Conservation (phyloP, 2,329 filamentous ascomycete genomes). For the Fusarium marasasianum region DNA sequence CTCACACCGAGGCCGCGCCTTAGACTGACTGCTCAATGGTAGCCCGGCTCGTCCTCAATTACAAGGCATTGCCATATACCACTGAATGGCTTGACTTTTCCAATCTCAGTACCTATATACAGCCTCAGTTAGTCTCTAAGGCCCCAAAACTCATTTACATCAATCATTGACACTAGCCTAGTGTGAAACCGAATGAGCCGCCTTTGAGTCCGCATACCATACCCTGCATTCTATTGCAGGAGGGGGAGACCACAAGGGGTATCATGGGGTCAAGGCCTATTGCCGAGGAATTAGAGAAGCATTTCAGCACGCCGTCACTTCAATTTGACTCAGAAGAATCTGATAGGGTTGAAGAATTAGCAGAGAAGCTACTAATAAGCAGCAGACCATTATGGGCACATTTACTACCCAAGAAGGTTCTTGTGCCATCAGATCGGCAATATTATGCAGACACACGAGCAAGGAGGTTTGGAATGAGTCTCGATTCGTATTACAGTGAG, state of each 20-base stretch:
- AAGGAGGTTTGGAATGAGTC: background rate
- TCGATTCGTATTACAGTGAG: background rate
- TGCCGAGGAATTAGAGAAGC: background rate
- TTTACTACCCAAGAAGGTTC: background rate
- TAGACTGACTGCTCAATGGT: background rate
- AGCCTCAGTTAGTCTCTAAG: background rate
- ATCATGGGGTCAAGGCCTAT: background rate
- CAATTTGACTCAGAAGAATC: background rate
- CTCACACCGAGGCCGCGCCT: background rate
- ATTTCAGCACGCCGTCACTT: background rate
- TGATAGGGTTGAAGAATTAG: background rate
- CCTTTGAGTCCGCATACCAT: background rate
- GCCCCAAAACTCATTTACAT: rapidly evolving
- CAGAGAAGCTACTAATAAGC: background rate
- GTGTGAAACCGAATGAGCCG: background rate
- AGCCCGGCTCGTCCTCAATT: background rate
- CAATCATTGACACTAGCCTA: background rate
- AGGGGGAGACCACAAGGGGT: background rate
- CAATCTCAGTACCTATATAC: background rate
- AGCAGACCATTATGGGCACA: slow-evolving; percentile 1
- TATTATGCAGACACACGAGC: background rate
- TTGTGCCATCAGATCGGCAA: background rate
- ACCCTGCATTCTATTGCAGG: background rate
- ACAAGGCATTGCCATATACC: background rate
- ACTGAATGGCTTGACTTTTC: background rate